These are phyloP conservation scores for Clonostachys chloroleuca DNA, from an alignment of 2,329 filamentous ascomycete species.

Conservation along the genomic window DNA sequence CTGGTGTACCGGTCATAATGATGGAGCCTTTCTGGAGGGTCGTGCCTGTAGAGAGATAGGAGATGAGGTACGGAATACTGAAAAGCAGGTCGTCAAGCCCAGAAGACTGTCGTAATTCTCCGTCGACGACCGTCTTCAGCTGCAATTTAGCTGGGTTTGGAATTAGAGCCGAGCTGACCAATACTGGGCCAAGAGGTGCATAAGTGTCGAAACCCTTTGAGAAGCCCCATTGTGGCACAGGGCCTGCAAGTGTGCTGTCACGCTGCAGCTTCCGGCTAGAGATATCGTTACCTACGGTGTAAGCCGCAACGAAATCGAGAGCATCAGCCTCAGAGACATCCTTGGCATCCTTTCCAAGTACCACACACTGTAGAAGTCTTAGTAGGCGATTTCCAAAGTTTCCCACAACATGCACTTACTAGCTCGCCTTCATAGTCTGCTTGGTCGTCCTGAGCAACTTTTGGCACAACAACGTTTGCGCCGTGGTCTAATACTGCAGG, in stretches of 20 bases:
- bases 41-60: constrained; percentile 31
- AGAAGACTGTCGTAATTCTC: constrained; percentile 37
- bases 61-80: constrained; percentile 26
- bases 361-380: constrained; percentile 11
- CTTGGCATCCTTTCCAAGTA: constrained; percentile 41
- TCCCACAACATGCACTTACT: constrained; percentile 32
- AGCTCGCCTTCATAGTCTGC: constrained; percentile 45
- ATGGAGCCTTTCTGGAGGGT: constrained; percentile 35
- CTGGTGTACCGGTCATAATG: constrained; percentile 41
- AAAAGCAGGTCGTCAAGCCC: constrained; percentile 37
- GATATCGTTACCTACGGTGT: constrained; percentile 51
- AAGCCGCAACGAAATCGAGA: constrained; percentile 45
- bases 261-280: constrained; percentile 47
- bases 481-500: constrained; percentile 29
- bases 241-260: constrained; percentile 40
- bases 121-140: constrained; percentile 41
- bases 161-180: constrained; percentile 36
- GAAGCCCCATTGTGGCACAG: constrained; percentile 52
- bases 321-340: constrained; percentile 1
- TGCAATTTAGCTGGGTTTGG: constrained; percentile 33
- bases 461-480: constrained; percentile 35
- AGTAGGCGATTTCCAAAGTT: no score
- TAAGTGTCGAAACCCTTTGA: constrained; percentile 53
- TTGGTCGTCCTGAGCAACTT: constrained; percentile 41
- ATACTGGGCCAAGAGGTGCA: constrained; percentile 42